These are phyloP conservation scores for Daedalea quercina DNA, from an alignment of 768 basidiomycete species.

Conservation along the genomic window DNA sequence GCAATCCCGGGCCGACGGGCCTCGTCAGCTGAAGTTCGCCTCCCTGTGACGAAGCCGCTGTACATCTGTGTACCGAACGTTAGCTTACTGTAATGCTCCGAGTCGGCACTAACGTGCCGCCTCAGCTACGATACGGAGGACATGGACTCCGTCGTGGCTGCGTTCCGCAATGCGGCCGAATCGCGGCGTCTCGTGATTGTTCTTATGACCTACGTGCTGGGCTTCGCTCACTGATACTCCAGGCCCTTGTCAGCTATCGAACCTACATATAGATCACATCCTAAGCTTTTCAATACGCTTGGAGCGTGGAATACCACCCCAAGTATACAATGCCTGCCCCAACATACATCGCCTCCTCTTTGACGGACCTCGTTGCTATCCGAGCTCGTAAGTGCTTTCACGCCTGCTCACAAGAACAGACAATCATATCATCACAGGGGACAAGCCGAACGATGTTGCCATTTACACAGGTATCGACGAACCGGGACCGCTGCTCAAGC, in stretches of 20 bases:
- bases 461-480: conserved; percentile 7
- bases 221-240: not conserved
- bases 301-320: not conserved
- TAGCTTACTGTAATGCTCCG: too few species aligned
- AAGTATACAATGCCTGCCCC: conserved; percentile 1
- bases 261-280: not conserved
- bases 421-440: not conserved
- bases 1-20: too few species aligned
- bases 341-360: not conserved
- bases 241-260: not conserved
- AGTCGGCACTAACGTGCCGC: too few species aligned
- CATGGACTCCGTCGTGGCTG: too few species aligned
- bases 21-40: too few species aligned
- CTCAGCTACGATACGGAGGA: too few species aligned
- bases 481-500: not conserved
- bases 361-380: conserved; percentile 4
- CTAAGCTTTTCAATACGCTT: not conserved
- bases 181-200: not conserved
- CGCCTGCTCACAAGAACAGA: not conserved
- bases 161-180: not conserved
- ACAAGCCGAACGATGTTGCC: conserved; percentile 4
- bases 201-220: not conserved
- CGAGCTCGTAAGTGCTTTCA: conserved; percentile 1
- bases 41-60: too few species aligned
- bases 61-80: too few species aligned